Conservation (phyloP, 345 rosid genomes). For the Moringa oleifera region DNA sequence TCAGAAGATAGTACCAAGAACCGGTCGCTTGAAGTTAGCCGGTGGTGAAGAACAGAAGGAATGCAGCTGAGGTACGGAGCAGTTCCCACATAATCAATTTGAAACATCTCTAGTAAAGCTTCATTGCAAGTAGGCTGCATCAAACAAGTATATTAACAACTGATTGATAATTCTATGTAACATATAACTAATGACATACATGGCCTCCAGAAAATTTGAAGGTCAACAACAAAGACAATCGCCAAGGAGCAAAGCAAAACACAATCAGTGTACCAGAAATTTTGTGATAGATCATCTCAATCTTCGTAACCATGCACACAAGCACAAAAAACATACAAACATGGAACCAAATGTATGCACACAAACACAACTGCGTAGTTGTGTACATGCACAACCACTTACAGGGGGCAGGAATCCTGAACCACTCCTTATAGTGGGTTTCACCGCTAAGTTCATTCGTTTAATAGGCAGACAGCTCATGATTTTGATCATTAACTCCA, state of each 20-base stretch:
- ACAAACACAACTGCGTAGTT: not conserved
- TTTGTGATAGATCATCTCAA: not conserved
- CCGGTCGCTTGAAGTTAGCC: constrained; percentile 76
- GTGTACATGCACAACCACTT: no score
- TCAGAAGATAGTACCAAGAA: constrained; percentile 90
- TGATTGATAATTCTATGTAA: constrained; percentile 1
- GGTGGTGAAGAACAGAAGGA: constrained; percentile 77
- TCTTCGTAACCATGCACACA: not conserved
- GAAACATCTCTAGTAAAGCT: constrained; percentile 79
- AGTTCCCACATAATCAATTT: constrained; percentile 61
- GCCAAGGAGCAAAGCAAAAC: not conserved
- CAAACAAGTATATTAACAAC: constrained; percentile 14
- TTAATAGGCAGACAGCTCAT: no score
- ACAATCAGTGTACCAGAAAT: not conserved
- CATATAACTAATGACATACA: not conserved
- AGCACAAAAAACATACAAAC: no score
- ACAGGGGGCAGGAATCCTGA: no score
- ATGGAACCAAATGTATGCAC: not conserved
- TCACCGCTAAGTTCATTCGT: no score
- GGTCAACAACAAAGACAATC: not conserved
- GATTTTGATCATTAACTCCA: no score
- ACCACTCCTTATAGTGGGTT: no score
- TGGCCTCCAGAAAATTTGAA: not conserved
- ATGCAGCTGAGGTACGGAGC: constrained; percentile 74
- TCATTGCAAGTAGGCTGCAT: constrained; percentile 84